Base-by-base conservation (phyloP, 805 yeast genomes). In the Starmera quercuum region DNA sequence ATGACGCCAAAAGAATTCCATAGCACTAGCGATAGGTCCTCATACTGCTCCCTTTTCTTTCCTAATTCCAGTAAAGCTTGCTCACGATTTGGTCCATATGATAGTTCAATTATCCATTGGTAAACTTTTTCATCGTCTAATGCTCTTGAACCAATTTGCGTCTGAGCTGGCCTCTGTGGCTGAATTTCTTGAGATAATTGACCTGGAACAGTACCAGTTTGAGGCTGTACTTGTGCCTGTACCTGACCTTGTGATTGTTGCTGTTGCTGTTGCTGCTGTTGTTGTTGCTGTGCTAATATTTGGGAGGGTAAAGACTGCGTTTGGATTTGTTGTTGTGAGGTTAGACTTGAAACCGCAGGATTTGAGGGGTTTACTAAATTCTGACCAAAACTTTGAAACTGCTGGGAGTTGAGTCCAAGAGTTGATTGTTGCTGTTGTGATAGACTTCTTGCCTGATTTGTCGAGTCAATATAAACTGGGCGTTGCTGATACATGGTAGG, bases 1-100 rank as follows among this genome's bases (percentile, higher is more conserved):
- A 92, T 87, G 10, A 90, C 97, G 20, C 97, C 98, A 59, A 83
- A 88, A 4, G 96, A 84, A 49, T 90, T 80, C 98, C 98, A 90
- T 38, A 90, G 63, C 5, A 90, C 94, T 26, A 87, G 58, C 1
- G 97, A 97, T 38, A 90, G 68, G 54, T 90, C 97, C 38, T 87
- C 97, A 53, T 84, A 90, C 51, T 86, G 87, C 53, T 90, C 98
- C 41, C 98, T 70, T 51, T 88, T 88, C 54, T 92, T 85, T 8
- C 97, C 97, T 29, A 90, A 66, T 54, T 88, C 97, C 44, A 88
- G 63, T 34, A 90, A 66, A 3, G 98, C 97, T 50, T 90, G 85
- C 50, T 92, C 98, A 48, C 94, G 78, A 48, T 83, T 83, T 19
- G 88, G 83, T 2, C 97, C 97, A 39, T 86, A 80, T 25, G 86